A percentile compares a stretch with the other conserved stretches of the same genome.
phyloP scores from a whole-genome alignment of 192 early-diverging fungal species.

The Phycomyces nitens region DNA sequence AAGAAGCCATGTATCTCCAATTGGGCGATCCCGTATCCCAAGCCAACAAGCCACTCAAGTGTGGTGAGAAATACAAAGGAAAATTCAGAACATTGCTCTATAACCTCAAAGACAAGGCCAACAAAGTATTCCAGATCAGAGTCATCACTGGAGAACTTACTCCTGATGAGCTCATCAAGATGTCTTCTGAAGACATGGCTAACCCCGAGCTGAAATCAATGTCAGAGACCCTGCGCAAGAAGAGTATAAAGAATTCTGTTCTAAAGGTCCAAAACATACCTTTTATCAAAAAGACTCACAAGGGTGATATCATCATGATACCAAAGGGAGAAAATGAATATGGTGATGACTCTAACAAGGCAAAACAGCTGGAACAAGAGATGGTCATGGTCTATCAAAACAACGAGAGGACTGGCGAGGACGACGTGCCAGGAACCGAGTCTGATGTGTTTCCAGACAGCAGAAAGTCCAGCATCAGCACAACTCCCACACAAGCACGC shows the following conservation, averaged over 20 bases:
- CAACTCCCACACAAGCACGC: background rate
- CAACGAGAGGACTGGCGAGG: constrained; percentile 24
- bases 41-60: constrained; percentile 22
- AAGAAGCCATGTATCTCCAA: constrained; percentile 46
- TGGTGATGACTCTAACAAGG: constrained; percentile 3
- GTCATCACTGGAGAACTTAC: constrained; percentile 64
- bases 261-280: constrained; percentile 47
- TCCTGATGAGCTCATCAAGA: constrained; percentile 64
- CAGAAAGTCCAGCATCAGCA: constrained; percentile 7
- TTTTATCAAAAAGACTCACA: constrained; percentile 61
- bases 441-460: constrained; percentile 1
- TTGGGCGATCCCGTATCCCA: constrained; percentile 35
- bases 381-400: background rate
- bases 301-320: constrained; percentile 53
- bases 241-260: constrained; percentile 55
- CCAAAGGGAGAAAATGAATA: constrained; percentile 19
- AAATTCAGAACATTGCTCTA: constrained; percentile 75
- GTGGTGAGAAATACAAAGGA: constrained; percentile 66
- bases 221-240: constrained; percentile 50
- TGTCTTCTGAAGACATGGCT: constrained; percentile 88
- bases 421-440: background rate
- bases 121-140: constrained; percentile 61
- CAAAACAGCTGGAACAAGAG: background rate
- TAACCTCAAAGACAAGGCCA: constrained; percentile 80
- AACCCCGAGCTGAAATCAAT: constrained; percentile 67